Evolutionary conservation across 495 filamentous ascomycete species (phyloP), one percentile per base, ranked within the genome.

Genomic region (Aspergillus affinis): DNA sequence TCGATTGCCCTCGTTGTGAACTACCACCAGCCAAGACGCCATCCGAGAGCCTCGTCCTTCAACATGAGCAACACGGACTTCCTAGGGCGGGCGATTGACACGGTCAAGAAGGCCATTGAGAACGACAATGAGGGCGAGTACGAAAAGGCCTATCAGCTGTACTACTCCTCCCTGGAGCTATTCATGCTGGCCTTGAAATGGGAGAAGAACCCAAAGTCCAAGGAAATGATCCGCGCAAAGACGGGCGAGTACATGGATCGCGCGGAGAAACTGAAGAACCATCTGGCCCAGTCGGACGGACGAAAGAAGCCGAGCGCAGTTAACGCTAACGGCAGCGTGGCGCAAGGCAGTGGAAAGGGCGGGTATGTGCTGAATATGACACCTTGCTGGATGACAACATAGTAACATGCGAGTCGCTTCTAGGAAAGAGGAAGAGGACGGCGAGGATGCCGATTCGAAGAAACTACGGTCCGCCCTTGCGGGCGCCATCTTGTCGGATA

Each of bases 151-250:
- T 97, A 96, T 77, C 90, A 96, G 68, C 78, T 85, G 53, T 99
- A 99, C 84, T 96, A 96, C 80, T 85, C 90, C 69, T 85, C 93
- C 60, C 88, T 98, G 62, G 92, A 97, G 77, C 82, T 95, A 54
- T 97, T 97, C 78, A 93, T 97, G 90, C 85, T 97, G 48, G 93
- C 93, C 10, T 78, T 97, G 29, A 98, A 98, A 80, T 98, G 92
- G 92, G 93, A 97, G 79, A 99, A 98, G 82, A 98, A 97, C 76
- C 84, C 86, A 44, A 92, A 90, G 60, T 91, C 90, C 48, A 98
- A 98, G 78, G 90, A 96, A 72, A 96, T 96, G 86, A 97, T 99
- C 62, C 88, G 93, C 55, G 84, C 86, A 48, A 98, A 98, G 78
- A 88, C 90, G 2, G 89, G 80, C 65, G 93, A 97, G 70, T 99